Percentiles rank a stretch among this genome's conserved stretches.
phyloP scores from a whole-genome alignment of 352 stramenopile species.

The Globisporangium okanoganense region DNA sequence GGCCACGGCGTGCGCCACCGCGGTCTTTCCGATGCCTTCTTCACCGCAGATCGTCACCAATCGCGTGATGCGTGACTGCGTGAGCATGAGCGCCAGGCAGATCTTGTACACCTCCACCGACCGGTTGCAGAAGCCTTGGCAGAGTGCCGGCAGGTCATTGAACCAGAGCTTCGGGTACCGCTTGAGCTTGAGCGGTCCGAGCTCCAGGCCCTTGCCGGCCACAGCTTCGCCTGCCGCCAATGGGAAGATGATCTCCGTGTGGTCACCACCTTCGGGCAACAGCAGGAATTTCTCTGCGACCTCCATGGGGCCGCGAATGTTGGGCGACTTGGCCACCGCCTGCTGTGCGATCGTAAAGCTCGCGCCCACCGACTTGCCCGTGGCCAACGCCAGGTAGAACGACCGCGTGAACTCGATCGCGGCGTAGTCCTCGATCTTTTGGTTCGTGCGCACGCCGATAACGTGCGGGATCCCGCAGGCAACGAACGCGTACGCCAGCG shows the following conservation, averaged over 20 bases:
- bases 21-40: conserved; percentile 75
- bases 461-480: conserved; percentile 89
- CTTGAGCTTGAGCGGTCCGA: conserved; percentile 49
- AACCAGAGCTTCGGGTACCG: conserved; percentile 78
- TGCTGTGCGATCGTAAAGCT: conserved; percentile 77
- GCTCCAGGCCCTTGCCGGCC: conserved; percentile 28
- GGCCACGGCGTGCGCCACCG: conserved; percentile 63
- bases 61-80: conserved; percentile 68
- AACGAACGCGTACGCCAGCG: conserved; percentile 82
- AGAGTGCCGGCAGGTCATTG: conserved; percentile 69
- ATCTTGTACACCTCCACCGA: conserved; percentile 83
- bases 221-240: conserved; percentile 42
- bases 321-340: conserved; percentile 70
- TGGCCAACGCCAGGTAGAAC: conserved; percentile 77
- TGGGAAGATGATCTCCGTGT: conserved; percentile 82
- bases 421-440: conserved; percentile 87
- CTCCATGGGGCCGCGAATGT: conserved; percentile 64
- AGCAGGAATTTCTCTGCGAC: conserved; percentile 78
- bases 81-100: conserved; percentile 70
- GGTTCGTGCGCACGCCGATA: conserved; percentile 81
- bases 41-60: conserved; percentile 73
- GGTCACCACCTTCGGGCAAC: conserved; percentile 66
- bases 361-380: conserved; percentile 60
- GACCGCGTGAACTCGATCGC: conserved; percentile 83
- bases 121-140: conserved; percentile 79